Percentiles rank a stretch among this genome's conserved stretches.
phyloP scores from a whole-genome alignment of 2,329 filamentous ascomycete genomes.

The Bipolaris gigantea region DNA sequence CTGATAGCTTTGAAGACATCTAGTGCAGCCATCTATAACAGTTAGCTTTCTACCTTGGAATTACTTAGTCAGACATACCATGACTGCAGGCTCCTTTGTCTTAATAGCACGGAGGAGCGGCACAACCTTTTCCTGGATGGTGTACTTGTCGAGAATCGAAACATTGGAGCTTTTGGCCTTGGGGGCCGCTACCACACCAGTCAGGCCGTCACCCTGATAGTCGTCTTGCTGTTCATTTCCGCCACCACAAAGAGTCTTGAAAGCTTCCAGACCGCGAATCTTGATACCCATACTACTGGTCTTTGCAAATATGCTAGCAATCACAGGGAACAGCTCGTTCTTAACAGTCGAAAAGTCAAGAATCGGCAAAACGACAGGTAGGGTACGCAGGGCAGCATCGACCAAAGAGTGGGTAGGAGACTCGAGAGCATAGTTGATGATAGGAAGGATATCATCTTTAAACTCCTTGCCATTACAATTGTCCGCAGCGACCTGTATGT shows the following conservation, averaged over 20 bases:
- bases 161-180: slow-evolving; percentile 66
- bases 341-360: slow-evolving; percentile 97
- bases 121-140: slow-evolving; percentile 95
- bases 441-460: slow-evolving; percentile 90
- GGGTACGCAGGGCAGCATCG: slow-evolving; percentile 77
- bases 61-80: slow-evolving; percentile 54
- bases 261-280: slow-evolving; percentile 85
- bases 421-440: slow-evolving; percentile 80
- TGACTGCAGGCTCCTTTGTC: slow-evolving; percentile 96
- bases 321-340: slow-evolving; percentile 91
- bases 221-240: slow-evolving; percentile 44
- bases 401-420: slow-evolving; percentile 87
- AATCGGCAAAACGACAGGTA: slow-evolving; percentile 79
- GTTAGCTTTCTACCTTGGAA: slow-evolving; percentile 6
- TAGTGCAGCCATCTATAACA: slow-evolving; percentile 71
- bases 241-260: slow-evolving; percentile 86
- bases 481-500: slow-evolving; percentile 72
- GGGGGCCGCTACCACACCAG: slow-evolving; percentile 63
- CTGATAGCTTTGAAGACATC: slow-evolving; percentile 84
- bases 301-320: slow-evolving; percentile 86
- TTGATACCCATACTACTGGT: slow-evolving; percentile 95
- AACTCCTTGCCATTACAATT: slow-evolving; percentile 92
- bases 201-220: slow-evolving; percentile 67
- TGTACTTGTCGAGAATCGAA: slow-evolving; percentile 92
- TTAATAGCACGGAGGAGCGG: slow-evolving; percentile 91